Conservation (phyloP, 768 basidiomycete species). For the Lactarius pseudohatsudake region DNA sequence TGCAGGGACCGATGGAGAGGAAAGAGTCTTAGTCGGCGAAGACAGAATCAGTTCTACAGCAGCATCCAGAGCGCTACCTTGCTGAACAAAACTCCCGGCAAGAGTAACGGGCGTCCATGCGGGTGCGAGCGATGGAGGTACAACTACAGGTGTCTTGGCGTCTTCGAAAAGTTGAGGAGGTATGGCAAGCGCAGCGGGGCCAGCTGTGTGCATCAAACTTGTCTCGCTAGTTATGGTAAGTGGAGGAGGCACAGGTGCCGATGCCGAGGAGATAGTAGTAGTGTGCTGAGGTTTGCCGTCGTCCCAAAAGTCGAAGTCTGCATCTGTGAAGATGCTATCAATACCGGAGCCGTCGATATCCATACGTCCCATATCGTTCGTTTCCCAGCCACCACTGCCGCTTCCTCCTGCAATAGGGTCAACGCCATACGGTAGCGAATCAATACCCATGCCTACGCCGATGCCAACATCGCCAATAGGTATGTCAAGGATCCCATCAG, state of each 20-base stretch:
- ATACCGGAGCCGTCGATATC: slow-evolving; percentile 35
- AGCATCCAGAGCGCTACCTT: slow-evolving; percentile 32
- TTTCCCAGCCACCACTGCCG: slow-evolving; percentile 29
- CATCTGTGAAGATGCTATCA: slow-evolving; percentile 64
- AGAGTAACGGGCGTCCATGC: slow-evolving; percentile 35
- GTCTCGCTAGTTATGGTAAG: slow-evolving; percentile 25
- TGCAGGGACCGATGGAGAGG: slow-evolving; percentile 31
- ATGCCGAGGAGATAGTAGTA: slow-evolving; percentile 29
- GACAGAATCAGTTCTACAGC: slow-evolving; percentile 47
- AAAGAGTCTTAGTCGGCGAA: slow-evolving; percentile 53
- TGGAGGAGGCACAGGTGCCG: slow-evolving; percentile 29
- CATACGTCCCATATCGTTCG: slow-evolving; percentile 32
- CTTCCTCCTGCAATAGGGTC: slow-evolving; percentile 39
- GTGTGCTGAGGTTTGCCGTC: slow-evolving; percentile 42
- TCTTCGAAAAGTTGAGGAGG: slow-evolving; percentile 38
- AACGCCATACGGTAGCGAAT: slow-evolving; percentile 49
- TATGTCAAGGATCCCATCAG: slow-evolving; percentile 23
- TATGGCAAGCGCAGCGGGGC: slow-evolving; percentile 38
- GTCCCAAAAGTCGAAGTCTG: slow-evolving; percentile 89
- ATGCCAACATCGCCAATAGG: slow-evolving; percentile 24
- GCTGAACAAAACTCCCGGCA: slow-evolving; percentile 17
- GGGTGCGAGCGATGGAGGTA: slow-evolving; percentile 35
- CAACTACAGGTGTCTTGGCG: slow-evolving; percentile 32
- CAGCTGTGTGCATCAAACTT: slow-evolving; percentile 36
- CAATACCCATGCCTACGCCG: slow-evolving; percentile 39